Percentiles rank a stretch among this genome's conserved stretches.
Evolutionary conservation across 495 filamentous ascomycete genomes (phyloP).

Genomic region (Penicillium fimorum): DNA sequence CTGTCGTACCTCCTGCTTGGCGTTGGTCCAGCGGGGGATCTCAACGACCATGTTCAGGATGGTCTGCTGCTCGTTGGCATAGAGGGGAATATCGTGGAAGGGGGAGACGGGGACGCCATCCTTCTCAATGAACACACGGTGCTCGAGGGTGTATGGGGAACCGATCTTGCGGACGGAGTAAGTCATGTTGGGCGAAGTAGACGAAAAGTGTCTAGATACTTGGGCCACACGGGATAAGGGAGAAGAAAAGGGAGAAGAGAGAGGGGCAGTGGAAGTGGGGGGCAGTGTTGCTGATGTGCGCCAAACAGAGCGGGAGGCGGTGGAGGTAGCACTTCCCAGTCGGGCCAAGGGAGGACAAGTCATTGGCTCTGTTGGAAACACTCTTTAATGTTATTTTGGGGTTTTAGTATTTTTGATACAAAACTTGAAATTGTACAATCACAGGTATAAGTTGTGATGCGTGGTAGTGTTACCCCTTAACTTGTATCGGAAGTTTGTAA

Average conservation of each 20-base stretch:
- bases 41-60: constrained; percentile 99
- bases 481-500: neutral
- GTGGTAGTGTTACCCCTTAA: constrained; percentile 3
- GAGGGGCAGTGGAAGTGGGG: constrained; percentile 44
- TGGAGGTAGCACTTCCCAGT: constrained; percentile 37
- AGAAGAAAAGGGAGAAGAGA: constrained; percentile 35
- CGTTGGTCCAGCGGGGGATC: constrained; percentile 99
- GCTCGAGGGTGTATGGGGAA: constrained; percentile 87
- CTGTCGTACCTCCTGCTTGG: constrained; percentile 86
- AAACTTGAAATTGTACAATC: neutral
- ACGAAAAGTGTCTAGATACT: constrained; percentile 31
- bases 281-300: constrained; percentile 45
- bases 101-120: constrained; percentile 91
- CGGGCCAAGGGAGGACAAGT: constrained; percentile 38
- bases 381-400: neutral
- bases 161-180: constrained; percentile 81
- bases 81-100: constrained; percentile 98
- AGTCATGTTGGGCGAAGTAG: constrained; percentile 40
- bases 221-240: constrained; percentile 34
- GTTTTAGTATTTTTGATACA: constrained; percentile 5
- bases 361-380: constrained; percentile 24
- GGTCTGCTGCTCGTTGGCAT: constrained; percentile 89
- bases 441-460: neutral
- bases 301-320: constrained; percentile 39
- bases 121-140: constrained; percentile 96